Evolutionary conservation across 805 yeast species (phyloP), one percentile per base, ranked within the genome.

Genomic region (Kluyveromyces wickerhamii): DNA sequence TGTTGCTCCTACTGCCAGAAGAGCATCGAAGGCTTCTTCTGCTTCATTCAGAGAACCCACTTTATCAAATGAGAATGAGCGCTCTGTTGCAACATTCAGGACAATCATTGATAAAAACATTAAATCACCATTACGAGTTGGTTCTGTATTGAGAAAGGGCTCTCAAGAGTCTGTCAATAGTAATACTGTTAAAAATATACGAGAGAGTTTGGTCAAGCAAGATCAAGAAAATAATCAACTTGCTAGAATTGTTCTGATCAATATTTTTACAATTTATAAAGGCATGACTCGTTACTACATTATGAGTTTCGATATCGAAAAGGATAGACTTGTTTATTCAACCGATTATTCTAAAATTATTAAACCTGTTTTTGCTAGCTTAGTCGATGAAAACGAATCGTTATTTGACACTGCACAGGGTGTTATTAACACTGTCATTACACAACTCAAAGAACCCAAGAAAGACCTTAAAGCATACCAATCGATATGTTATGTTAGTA

Each of bases 361-460:
- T n/a, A 55, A 62, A 32, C 67, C 74, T 2, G 44, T 71, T 3
- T 52, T 62, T 11, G 52, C 52, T 21, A 59, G 71, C 1, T 44
- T 69, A 11, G 48, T 57, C 19, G 67, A 65, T 38, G 45, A 57
- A 3, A 67, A 63, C 41, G 37, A 39, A 7, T 56, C 47, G 7
- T 37, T 72, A 21, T 54, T 52, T 10, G 47, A 45, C 1, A 55
- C 65, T 0, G 56, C 53, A 32, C 48, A 61, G 1, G 68, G 67
- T 26, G 33, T 63, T 7, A 42, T 57, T 24, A 51, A 58, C 19
- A 57, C 60, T 19, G 55, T 60, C 17, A 35, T 49, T 4, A 34
- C 45, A 7, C 34, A 34, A 1, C 54, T 59, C 36, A 57, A 56
- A 28, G 54, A 65, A 2, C 44, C 34, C 7, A 50, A 52, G 19